Evolutionary conservation across 2,329 filamentous ascomycete species (phyloP).

Genomic region (Moelleriella libera): DNA sequence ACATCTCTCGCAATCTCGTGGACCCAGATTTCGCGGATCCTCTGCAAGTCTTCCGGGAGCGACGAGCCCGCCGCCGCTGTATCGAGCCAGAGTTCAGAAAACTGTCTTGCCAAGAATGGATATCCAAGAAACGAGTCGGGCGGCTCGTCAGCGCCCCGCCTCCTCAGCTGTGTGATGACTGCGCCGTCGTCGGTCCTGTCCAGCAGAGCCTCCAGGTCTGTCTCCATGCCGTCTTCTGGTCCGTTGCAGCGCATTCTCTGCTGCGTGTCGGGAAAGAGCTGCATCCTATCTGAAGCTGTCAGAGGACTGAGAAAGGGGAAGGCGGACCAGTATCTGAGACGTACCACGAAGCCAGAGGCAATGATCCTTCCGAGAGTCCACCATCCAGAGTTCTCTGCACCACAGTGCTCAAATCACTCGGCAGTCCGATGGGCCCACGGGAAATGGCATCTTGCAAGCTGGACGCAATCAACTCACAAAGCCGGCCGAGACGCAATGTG

Average conservation of each 20-base stretch:
- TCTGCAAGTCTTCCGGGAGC: constrained; percentile 11
- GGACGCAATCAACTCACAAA: constrained; percentile 10
- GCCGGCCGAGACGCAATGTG: constrained; percentile 10
- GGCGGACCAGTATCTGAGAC: neutral
- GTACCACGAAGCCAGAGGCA: constrained; percentile 20
- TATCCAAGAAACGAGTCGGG: constrained; percentile 12
- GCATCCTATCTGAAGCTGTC: constrained; percentile 9
- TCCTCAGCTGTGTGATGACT: constrained; percentile 16
- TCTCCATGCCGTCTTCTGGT: constrained; percentile 11
- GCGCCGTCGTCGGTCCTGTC: constrained; percentile 11
- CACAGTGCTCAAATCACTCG: constrained; percentile 11
- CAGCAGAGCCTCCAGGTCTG: constrained; percentile 14
- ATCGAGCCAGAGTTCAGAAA: constrained; percentile 18
- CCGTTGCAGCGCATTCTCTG: constrained; percentile 1
- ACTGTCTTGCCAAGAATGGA: constrained; percentile 13
- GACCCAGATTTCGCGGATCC: constrained; percentile 13
- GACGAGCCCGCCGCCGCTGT: constrained; percentile 7
- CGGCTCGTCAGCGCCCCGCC: constrained; percentile 10
- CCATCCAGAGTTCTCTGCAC: constrained; percentile 12
- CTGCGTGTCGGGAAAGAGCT: constrained; percentile 8
- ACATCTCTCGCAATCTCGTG: constrained; percentile 18
- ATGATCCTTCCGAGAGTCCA: constrained; percentile 10
- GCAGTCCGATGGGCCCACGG: constrained; percentile 11
- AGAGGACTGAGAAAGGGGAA: neutral
- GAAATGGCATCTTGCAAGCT: constrained; percentile 6